A percentile compares a stretch with the other conserved stretches of the same genome.
Conservation (phyloP, 495 filamentous ascomycete species). For the Hypoxylon crocopeplum region DNA sequence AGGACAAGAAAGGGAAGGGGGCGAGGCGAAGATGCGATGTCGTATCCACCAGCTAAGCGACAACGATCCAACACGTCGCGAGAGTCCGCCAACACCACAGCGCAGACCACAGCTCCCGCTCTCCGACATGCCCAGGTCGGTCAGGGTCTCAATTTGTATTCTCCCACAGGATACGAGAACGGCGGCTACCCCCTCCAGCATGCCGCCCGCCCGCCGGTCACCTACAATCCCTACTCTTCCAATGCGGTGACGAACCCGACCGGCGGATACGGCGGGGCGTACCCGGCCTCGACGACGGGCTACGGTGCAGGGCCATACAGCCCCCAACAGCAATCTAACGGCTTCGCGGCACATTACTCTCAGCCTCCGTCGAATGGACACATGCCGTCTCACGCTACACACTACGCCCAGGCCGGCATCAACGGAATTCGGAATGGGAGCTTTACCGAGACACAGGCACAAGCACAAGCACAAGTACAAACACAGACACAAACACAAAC, state of each 20-base stretch:
- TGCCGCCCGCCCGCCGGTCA: constrained; percentile 24
- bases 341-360: constrained; percentile 38
- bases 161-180: constrained; percentile 38
- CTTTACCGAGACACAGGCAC: constrained; percentile 33
- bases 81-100: constrained; percentile 39
- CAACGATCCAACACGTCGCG: constrained; percentile 47
- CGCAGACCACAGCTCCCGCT: constrained; percentile 36
- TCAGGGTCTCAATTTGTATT: constrained; percentile 29
- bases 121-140: constrained; percentile 33
- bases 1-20: constrained; percentile 6
- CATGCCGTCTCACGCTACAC: constrained; percentile 32
- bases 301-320: constrained; percentile 39
- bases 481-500: constrained; percentile 21
- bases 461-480: constrained; percentile 13
- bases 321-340: constrained; percentile 36
- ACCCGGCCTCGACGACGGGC: constrained; percentile 30
- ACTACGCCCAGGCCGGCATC: constrained; percentile 29
- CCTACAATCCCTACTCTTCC: constrained; percentile 38
- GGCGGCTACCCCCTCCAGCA: constrained; percentile 38
- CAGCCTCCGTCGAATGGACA: constrained; percentile 38
- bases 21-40: constrained; percentile 41
- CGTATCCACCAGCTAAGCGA: constrained; percentile 45
- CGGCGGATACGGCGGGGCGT: constrained; percentile 39
- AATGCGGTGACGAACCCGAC: constrained; percentile 37
- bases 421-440: constrained; percentile 34